Evolutionary conservation across 306 rosid species (phyloP), one percentile per base, ranked within the genome.

Genomic region (Trifolium repens): DNA sequence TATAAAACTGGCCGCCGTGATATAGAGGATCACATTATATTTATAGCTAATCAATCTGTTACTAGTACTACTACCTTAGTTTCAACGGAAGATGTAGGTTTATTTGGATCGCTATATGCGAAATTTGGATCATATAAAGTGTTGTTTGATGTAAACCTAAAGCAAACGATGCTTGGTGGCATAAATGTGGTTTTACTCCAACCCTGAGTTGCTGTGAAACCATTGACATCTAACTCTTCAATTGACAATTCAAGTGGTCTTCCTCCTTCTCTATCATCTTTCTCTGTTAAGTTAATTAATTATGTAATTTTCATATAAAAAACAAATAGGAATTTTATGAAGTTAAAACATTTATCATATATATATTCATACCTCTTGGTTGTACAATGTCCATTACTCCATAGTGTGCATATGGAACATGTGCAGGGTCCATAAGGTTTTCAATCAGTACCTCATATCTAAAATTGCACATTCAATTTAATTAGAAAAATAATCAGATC

Each of bases 391-490:
- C 82, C 89, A 89, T 81, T 76, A 94, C 22, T 73, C 93, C 87
- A 77, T 86, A 85, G 79, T 90, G 96, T 4, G 99, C 91, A 69
- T 94, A 92, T 30, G 97, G 91, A 84, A 92, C 90, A 80, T 92
- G 97, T 52, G 98, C 83, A 81, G 97, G 99, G 80, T 90, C 96
- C 97, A 90, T 89, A 35, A 90, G 97, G 83, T 94, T 94, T 80
- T 94, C 99, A 44, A 87, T 85, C 90, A 94, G 78, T 55, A 92
- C 84, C 79, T 94, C 99, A 47, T 94, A 94, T 80, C 99, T 94
- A 86, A 66, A 17, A 17, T 17, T 17, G 19, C 19, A 17, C 19
- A 17, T 17, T 17, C 19, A 17, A 17, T 17, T 17, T 17, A 17
- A 17, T 17, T 17, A 17, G 19, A 17, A 17, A 17, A 17, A 17